Evolutionary conservation across 2,329 filamentous ascomycete genomes (phyloP).

Genomic region (Venturia effusa): DNA sequence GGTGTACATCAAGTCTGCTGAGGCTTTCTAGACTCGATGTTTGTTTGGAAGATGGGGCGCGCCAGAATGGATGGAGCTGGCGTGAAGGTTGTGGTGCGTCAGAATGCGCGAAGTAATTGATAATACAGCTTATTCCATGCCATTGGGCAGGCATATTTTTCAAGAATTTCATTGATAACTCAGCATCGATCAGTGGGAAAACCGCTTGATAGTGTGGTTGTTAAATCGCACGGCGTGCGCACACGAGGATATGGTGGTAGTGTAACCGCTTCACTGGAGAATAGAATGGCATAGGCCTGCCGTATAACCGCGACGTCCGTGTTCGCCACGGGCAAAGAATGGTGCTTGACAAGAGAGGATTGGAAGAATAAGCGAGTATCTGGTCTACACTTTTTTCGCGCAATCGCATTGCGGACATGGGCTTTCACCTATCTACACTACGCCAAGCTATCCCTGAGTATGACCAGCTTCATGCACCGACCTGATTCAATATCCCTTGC

Average conservation of each 20-base stretch:
- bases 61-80: background rate
- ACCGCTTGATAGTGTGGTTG: too few relatives aligned
- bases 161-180: too few relatives aligned
- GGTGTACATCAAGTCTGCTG: constrained; percentile 2
- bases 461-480: constrained; percentile 14
- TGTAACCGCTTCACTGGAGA: too few relatives aligned
- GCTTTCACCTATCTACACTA: background rate
- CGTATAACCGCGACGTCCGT: too few relatives aligned
- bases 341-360: too few relatives aligned
- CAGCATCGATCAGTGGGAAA: too few relatives aligned
- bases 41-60: too few relatives aligned
- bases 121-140: background rate
- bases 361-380: background rate
- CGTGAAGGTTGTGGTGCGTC: background rate
- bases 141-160: background rate
- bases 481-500: constrained; percentile 63
- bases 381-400: background rate
- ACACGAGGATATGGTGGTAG: too few relatives aligned
- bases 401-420: too few relatives aligned
- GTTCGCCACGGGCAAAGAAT: too few relatives aligned
- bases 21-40: background rate
- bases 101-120: background rate
- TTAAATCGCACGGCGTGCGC: too few relatives aligned
- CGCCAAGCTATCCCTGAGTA: background rate
- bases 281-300: too few relatives aligned